Percentiles rank a stretch among this genome's conserved stretches.
Conservation (phyloP, 2,329 filamentous ascomycete genomes). For the Lecanicillium sp. region DNA sequence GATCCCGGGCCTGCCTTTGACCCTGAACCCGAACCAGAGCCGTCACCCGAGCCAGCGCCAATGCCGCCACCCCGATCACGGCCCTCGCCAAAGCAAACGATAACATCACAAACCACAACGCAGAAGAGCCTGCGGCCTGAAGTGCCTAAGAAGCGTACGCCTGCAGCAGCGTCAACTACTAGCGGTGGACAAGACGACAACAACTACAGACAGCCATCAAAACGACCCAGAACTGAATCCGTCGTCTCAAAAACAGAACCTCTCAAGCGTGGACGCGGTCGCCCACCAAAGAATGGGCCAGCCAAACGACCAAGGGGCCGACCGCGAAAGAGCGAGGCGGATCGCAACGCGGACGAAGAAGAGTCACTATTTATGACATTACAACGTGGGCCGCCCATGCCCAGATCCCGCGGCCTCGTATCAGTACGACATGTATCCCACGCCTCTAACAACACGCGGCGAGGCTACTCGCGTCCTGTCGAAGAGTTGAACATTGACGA, state of each 20-base stretch:
- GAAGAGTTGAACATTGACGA: slow-evolving; percentile 37
- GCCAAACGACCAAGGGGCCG: slow-evolving; percentile 5
- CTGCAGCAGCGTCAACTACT: too few relatives aligned
- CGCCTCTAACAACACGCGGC: slow-evolving; percentile 52
- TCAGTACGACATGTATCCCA: slow-evolving; percentile 37
- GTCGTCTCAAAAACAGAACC: slow-evolving; percentile 3
- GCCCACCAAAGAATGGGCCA: slow-evolving; percentile 7
- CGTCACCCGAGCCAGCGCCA: slow-evolving; percentile 1
- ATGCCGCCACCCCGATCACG: not conserved
- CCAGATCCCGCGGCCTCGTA: slow-evolving; percentile 39
- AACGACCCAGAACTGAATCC: slow-evolving; percentile 5
- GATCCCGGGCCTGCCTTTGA: too few relatives aligned
- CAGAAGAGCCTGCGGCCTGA: too few relatives aligned
- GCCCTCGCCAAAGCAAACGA: not conserved
- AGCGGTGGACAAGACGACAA: too few relatives aligned
- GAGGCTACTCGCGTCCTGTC: slow-evolving; percentile 17
- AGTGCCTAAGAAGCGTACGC: too few relatives aligned
- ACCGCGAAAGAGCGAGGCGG: slow-evolving; percentile 4
- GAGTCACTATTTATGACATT: slow-evolving; percentile 32
- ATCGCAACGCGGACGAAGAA: slow-evolving; percentile 22
- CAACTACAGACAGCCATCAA: not conserved
- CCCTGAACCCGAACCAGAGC: not conserved
- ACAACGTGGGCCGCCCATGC: slow-evolving; percentile 40
- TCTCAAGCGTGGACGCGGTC: slow-evolving; percentile 6
- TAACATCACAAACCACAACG: too few relatives aligned